Base-by-base conservation (phyloP, 2,329 filamentous ascomycete species). In the Chaetomium strumarium region DNA sequence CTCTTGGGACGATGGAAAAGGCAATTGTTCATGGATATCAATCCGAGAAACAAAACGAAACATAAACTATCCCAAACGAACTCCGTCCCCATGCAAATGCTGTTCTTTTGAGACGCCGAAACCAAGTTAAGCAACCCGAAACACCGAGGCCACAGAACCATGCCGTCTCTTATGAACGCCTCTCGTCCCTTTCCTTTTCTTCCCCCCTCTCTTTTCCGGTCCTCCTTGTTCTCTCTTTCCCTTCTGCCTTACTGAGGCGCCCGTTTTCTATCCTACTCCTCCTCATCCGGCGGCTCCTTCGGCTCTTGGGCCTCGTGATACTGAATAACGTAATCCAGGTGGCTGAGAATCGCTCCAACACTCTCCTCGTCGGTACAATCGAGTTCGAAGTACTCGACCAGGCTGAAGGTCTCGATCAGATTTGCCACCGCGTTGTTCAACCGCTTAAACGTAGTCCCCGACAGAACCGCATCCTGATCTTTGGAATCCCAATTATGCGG, bases 341-440 rank as follows among this genome's bases (percentile, higher is more conserved):
- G 90, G 74, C 90, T 95, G 61, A 96, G 70, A 24, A 96, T 85
- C 65, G 74, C 84, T 1, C 80, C 85, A 4, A 97, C 84, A 65
- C 92, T 97, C 63, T 97, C 90, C 71, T 97, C 92, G 63, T 95
- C 85, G 60, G 93, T 87, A 29, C 85, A 86, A 65, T 97, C 88
- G 41, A 97, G 75, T 72, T 91, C 89, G 52, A 96, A 75, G 67
- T 96, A 99, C 44, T 88, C 95, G 12, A 99, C 89, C 89, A 99
- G 95, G 72, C 90, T 95, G 72, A 96, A 99, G 69, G 90, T 93
- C 68, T 97, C 93, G 60, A 99, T 96, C 59, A 99, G 74, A 49
- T 88, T 83, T 1, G 88, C 93, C 5, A 99, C 92, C 0, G 92
- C 92, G 56, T 83, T 81, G 67, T 96, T 96, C 60, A 97, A 73